phyloP scores from a whole-genome alignment of 2,329 filamentous ascomycete species.

The Neurospora crassa region DNA sequence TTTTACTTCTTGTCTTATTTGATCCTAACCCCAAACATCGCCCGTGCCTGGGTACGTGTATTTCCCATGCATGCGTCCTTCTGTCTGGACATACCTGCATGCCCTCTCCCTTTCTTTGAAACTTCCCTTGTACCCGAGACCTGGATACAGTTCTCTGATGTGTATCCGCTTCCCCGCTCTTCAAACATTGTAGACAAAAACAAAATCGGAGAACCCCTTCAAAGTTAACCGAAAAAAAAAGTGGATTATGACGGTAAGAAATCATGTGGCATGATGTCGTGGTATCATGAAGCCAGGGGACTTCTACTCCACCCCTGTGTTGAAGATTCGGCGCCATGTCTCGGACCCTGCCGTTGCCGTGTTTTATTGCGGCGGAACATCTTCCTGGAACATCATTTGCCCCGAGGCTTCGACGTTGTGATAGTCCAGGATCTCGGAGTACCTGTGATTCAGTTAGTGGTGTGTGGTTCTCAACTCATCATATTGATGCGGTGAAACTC shows the following conservation, averaged over 20 bases:
- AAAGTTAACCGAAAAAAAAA: neutral
- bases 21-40: neutral
- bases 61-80: neutral
- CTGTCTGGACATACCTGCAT: neutral
- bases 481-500: slow-evolving; percentile 26
- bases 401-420: slow-evolving; percentile 70
- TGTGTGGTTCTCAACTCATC: slow-evolving; percentile 13
- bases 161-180: slow-evolving; percentile 2
- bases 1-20: neutral
- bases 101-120: neutral
- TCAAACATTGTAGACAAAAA: neutral
- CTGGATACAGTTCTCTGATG: neutral
- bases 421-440: slow-evolving; percentile 97
- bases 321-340: neutral
- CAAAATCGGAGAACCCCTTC: neutral
- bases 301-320: slow-evolving; percentile 1
- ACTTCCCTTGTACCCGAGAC: neutral
- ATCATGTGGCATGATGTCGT: slow-evolving; percentile 7
- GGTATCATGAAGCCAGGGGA: slow-evolving; percentile 8
- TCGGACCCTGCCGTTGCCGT: neutral
- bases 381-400: slow-evolving; percentile 28
- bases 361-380: slow-evolving; percentile 30
- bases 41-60: neutral
- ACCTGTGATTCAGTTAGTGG: slow-evolving; percentile 47
- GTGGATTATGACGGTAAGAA: slow-evolving; percentile 1